phyloP scores from a whole-genome alignment of 768 basidiomycete genomes.

The Suillus occidentalis region DNA sequence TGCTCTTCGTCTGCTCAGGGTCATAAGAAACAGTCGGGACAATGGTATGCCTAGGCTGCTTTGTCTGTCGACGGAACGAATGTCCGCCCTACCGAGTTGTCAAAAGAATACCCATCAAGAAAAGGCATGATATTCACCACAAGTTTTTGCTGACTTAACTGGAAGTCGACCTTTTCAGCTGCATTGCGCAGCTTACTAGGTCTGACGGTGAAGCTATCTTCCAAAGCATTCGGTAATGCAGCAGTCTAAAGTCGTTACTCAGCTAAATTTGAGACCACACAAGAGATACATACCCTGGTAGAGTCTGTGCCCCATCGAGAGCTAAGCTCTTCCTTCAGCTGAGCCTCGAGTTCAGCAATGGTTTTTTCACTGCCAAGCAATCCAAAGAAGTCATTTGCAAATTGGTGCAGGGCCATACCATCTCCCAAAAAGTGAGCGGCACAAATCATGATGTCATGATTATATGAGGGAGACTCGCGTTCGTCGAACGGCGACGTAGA shows the following conservation, averaged over 20 bases:
- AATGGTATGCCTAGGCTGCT: constrained; percentile 53
- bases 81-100: constrained; percentile 61
- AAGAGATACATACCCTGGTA: constrained; percentile 13
- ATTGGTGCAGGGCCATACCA: constrained; percentile 82
- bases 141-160: constrained; percentile 50
- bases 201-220: constrained; percentile 45
- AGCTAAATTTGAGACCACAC: constrained; percentile 9
- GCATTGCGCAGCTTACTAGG: constrained; percentile 42
- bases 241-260: constrained; percentile 15
- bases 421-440: constrained; percentile 84
- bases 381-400: constrained; percentile 77
- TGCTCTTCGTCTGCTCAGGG: constrained; percentile 52
- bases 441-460: constrained; percentile 68
- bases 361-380: constrained; percentile 47
- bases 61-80: constrained; percentile 54
- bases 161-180: constrained; percentile 57
- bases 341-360: constrained; percentile 29
- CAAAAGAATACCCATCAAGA: constrained; percentile 1
- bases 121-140: constrained; percentile 42
- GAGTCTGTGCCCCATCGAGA: constrained; percentile 25
- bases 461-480: constrained; percentile 20
- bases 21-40: constrained; percentile 69
- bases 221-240: constrained; percentile 46
- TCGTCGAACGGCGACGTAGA: constrained; percentile 12
- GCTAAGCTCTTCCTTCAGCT: constrained; percentile 35